Conservation (phyloP, 371 early-diverging fungal species). For the Lichtheimia ramosa region DNA sequence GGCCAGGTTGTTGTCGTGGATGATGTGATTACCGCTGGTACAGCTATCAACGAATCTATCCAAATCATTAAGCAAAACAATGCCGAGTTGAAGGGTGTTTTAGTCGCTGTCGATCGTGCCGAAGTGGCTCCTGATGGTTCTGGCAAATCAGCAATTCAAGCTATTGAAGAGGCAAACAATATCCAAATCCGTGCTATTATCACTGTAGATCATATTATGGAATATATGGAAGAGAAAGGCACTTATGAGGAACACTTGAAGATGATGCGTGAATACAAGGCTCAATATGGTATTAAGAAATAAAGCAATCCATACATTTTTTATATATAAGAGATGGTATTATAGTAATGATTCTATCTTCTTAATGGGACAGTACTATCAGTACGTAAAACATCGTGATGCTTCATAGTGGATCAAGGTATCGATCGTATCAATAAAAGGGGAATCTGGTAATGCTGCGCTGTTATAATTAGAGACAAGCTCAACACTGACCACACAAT, state of each 20-base stretch:
- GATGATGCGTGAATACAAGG: conserved; percentile 73
- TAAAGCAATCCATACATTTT: conserved; percentile 8
- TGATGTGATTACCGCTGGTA: conserved; percentile 98
- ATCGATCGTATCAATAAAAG: too few relatives aligned
- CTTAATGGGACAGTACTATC: too few relatives aligned
- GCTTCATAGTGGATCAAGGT: too few relatives aligned
- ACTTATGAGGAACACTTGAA: conserved; percentile 57
- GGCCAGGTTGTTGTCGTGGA: conserved; percentile 89
- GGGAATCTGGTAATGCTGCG: too few relatives aligned
- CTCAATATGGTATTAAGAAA: conserved; percentile 65
- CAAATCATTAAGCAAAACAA: conserved; percentile 67
- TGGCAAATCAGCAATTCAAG: conserved; percentile 90
- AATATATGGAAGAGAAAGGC: conserved; percentile 85
- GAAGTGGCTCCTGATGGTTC: conserved; percentile 72
- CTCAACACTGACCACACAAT: too few relatives aligned
- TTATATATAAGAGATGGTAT: too few relatives aligned
- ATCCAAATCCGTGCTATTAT: conserved; percentile 88
- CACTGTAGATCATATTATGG: conserved; percentile 82
- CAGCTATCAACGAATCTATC: conserved; percentile 92
- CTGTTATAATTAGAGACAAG: too few relatives aligned
- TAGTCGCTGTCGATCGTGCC: conserved; percentile 93
- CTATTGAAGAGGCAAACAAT: conserved; percentile 79
- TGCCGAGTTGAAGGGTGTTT: conserved; percentile 77
- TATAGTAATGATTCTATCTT: too few relatives aligned
- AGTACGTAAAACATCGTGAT: too few relatives aligned